Conservation (phyloP, 345 rosid species). For the Boechera retrofracta region DNA sequence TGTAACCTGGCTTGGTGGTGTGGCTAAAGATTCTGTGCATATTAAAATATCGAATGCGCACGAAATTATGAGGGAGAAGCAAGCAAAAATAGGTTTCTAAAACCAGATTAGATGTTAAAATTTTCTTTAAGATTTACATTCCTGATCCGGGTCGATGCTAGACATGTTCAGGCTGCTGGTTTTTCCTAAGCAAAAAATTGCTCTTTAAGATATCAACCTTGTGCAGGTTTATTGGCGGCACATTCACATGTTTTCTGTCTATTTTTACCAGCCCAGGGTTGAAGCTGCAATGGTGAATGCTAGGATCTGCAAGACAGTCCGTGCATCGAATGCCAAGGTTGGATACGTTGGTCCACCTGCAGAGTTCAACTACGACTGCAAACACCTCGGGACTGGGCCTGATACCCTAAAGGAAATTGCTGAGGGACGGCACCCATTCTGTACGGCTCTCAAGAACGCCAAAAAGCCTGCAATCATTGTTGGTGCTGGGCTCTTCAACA, state of each 20-base stretch:
- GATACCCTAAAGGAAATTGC: constrained; percentile 78
- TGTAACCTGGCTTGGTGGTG: neutral
- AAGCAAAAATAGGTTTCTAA: neutral
- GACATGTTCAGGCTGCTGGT: neutral
- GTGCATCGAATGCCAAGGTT: constrained; percentile 83
- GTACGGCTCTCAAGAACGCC: constrained; percentile 66
- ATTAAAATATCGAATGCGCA: neutral
- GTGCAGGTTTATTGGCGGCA: neutral
- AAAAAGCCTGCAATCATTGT: constrained; percentile 91
- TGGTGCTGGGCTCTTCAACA: constrained; percentile 88
- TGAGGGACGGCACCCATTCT: constrained; percentile 80
- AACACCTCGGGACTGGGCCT: constrained; percentile 93
- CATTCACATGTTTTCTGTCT: constrained; percentile 32
- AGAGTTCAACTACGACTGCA: constrained; percentile 78
- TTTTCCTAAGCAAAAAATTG: neutral
- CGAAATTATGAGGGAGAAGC: neutral
- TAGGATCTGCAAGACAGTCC: constrained; percentile 88
- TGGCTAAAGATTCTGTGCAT: neutral
- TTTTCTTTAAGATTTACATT: neutral
- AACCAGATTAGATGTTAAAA: neutral
- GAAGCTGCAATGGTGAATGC: constrained; percentile 99
- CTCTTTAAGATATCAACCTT: neutral
- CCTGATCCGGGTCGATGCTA: neutral
- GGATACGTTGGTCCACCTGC: constrained; percentile 83
- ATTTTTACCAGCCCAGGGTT: constrained; percentile 78